These are phyloP conservation scores for Shiraia bambusicola DNA, from an alignment of 2,329 filamentous ascomycete species.

Conservation along the genomic window DNA sequence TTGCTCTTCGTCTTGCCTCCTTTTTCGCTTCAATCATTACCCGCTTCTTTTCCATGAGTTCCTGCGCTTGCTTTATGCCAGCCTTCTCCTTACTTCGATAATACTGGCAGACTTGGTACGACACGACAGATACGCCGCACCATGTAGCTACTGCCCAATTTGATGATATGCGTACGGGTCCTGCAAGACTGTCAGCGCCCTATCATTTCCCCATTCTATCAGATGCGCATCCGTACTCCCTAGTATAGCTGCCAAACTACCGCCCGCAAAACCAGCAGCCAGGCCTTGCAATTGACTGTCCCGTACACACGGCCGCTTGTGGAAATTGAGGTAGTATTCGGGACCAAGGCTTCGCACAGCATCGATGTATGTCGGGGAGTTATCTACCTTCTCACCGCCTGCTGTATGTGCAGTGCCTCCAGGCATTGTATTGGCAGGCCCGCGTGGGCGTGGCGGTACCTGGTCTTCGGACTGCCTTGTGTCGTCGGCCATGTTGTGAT, in stretches of 20 bases:
- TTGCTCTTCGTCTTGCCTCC: slow-evolving; percentile 47
- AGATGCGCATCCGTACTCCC: slow-evolving; percentile 60
- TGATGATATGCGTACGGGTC: slow-evolving; percentile 65
- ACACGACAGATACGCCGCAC: slow-evolving; percentile 65
- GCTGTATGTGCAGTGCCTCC: slow-evolving; percentile 61
- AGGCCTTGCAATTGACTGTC: slow-evolving; percentile 84
- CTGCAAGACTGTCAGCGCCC: slow-evolving; percentile 41
- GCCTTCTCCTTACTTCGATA: slow-evolving; percentile 71
- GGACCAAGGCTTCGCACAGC: slow-evolving; percentile 67
- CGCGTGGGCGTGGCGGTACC: slow-evolving; percentile 22
- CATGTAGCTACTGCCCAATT: slow-evolving; percentile 88
- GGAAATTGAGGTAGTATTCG: slow-evolving; percentile 70
- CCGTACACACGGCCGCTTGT: slow-evolving; percentile 80
- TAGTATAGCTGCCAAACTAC: slow-evolving; percentile 71
- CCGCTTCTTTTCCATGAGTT: slow-evolving; percentile 75
- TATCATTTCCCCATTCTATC: background rate
- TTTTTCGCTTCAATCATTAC: slow-evolving; percentile 49
- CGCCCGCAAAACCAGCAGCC: slow-evolving; percentile 72
- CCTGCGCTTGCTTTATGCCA: slow-evolving; percentile 82
- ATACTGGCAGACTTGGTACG: slow-evolving; percentile 84
- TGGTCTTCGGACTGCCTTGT: slow-evolving; percentile 39
- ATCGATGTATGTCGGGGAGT: slow-evolving; percentile 52
- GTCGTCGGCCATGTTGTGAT: slow-evolving; percentile 49
- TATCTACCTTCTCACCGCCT: slow-evolving; percentile 52
- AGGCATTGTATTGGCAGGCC: slow-evolving; percentile 48